These are phyloP conservation scores for Alternaria gaisen DNA, from an alignment of 2,329 filamentous ascomycete genomes.

Conservation along the genomic window DNA sequence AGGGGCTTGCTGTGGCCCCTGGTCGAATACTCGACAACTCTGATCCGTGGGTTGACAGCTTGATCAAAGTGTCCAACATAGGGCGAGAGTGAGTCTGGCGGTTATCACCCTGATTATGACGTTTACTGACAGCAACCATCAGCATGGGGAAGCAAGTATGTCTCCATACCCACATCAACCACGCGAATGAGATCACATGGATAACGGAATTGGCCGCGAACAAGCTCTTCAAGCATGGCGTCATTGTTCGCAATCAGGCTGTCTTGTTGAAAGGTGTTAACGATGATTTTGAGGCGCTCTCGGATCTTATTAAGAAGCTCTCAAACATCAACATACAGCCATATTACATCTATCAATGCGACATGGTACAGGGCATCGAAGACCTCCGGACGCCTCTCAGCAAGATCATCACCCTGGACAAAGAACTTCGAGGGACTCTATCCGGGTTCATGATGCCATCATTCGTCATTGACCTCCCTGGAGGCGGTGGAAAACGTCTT, in stretches of 20 bases:
- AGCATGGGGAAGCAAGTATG: slow-evolving; percentile 66
- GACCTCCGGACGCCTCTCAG: slow-evolving; percentile 69
- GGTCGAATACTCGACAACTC: slow-evolving; percentile 62
- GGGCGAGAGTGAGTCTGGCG: slow-evolving; percentile 52
- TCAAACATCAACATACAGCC: slow-evolving; percentile 67
- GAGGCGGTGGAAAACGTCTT: slow-evolving; percentile 69
- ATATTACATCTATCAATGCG: slow-evolving; percentile 73
- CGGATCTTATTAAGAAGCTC: slow-evolving; percentile 61
- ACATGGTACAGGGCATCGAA: slow-evolving; percentile 69
- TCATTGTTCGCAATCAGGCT: slow-evolving; percentile 68
- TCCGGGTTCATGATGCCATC: slow-evolving; percentile 70
- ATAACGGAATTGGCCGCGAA: slow-evolving; percentile 62
- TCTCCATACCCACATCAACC: slow-evolving; percentile 72
- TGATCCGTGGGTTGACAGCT: slow-evolving; percentile 63
- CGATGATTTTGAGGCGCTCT: slow-evolving; percentile 64
- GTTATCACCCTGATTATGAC: background rate
- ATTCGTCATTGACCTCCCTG: slow-evolving; percentile 71
- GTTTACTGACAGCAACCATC: background rate
- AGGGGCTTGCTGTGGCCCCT: slow-evolving; percentile 68
- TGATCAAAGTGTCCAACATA: slow-evolving; percentile 62
- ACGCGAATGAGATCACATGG: slow-evolving; percentile 70
- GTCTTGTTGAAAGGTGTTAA: slow-evolving; percentile 69
- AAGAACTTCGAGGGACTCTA: slow-evolving; percentile 66
- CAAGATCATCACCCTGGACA: slow-evolving; percentile 67
- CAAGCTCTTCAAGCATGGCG: slow-evolving; percentile 60